Conservation (phyloP, 192 early-diverging fungal genomes). For the Rhizophlyctis rosea region DNA sequence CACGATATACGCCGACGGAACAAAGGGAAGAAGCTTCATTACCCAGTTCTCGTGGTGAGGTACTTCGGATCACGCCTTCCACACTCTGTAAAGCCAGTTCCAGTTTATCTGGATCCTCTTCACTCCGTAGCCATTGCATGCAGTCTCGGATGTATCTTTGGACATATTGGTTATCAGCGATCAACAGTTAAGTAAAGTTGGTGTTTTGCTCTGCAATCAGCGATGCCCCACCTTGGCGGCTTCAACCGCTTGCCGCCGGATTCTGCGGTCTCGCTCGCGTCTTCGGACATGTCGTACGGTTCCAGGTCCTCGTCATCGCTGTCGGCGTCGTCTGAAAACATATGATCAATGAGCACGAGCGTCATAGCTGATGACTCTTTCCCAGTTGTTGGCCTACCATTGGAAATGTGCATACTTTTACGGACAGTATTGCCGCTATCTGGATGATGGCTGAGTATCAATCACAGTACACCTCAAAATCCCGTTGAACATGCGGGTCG, state of each 20-base stretch:
- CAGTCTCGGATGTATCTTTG: background rate
- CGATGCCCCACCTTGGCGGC: background rate
- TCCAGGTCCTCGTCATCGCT: background rate
- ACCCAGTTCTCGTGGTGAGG: background rate
- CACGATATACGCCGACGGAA: no score
- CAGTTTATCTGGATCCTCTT: background rate
- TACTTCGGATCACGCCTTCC: background rate
- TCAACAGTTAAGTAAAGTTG: background rate
- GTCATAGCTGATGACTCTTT: no score
- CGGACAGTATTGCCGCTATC: no score
- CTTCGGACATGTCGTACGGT: background rate
- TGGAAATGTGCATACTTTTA: no score
- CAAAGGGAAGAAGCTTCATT: no score
- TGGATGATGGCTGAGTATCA: no score
- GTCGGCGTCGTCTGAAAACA: background rate
- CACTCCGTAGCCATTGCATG: background rate
- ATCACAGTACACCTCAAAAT: no score
- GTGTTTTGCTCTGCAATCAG: background rate
- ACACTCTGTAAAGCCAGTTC: background rate
- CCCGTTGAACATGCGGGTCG: no score
- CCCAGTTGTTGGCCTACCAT: no score
- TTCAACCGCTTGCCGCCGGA: background rate
- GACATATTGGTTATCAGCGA: no score
- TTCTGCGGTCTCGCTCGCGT: background rate
- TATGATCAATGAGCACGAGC: no score